phyloP scores from a whole-genome alignment of 495 filamentous ascomycete species.

The Hypoxylon fragiforme region DNA sequence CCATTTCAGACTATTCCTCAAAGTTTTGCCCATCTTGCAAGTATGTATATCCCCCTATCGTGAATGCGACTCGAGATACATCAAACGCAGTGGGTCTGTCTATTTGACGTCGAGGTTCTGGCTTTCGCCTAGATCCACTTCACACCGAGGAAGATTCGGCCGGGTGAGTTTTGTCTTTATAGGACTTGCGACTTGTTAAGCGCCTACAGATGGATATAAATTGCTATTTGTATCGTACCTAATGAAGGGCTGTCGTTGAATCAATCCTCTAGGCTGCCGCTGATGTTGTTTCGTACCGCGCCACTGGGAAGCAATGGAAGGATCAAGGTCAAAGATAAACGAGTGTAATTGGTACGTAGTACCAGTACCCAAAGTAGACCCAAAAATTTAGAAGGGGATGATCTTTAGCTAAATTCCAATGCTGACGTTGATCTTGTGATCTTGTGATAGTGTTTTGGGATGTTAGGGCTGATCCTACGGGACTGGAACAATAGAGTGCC shows the following conservation, averaged over 20 bases:
- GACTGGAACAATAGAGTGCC: neutral
- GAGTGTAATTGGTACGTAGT: conserved; percentile 65
- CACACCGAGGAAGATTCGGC: neutral
- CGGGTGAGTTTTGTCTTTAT: conserved; percentile 5
- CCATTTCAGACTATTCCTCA: conserved; percentile 35
- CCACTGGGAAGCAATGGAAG: conserved; percentile 10
- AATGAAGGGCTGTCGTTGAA: conserved; percentile 17
- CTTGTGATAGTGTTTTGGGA: conserved; percentile 14
- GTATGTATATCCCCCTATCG: conserved; percentile 26
- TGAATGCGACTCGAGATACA: conserved; percentile 24
- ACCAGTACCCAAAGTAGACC: too few species aligned
- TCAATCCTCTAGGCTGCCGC: conserved; percentile 13
- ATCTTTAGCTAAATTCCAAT: conserved; percentile 13
- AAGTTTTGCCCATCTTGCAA: conserved; percentile 35
- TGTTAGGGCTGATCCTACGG: conserved; percentile 15
- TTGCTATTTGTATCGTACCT: conserved; percentile 18
- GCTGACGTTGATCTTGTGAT: conserved; percentile 32
- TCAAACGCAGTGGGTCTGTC: conserved; percentile 17
- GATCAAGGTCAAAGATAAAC: conserved; percentile 42
- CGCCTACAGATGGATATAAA: neutral
- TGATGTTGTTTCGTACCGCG: conserved; percentile 12
- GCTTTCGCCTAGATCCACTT: conserved; percentile 9
- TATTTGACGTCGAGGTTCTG: neutral
- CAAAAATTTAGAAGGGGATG: too few species aligned
- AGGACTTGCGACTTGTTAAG: neutral